phyloP scores from a whole-genome alignment of 768 basidiomycete species.

The Cystobasidium tubakii region DNA sequence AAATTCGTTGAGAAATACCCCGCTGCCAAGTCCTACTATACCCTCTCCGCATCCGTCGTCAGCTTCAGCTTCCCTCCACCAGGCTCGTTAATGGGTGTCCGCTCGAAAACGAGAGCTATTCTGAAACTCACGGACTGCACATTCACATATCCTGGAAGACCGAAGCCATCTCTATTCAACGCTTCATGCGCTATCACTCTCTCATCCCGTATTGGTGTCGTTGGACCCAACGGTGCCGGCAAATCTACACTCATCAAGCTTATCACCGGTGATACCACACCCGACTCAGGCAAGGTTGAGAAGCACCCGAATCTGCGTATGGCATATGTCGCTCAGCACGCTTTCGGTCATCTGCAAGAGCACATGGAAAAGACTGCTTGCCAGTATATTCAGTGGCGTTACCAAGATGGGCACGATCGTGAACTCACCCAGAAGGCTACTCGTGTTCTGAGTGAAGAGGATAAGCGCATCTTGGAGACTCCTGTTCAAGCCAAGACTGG shows the following conservation, averaged over 20 bases:
- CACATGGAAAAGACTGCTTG: constrained; percentile 95
- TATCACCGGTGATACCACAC: constrained; percentile 82
- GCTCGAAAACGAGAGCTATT: constrained; percentile 91
- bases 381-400: constrained; percentile 97
- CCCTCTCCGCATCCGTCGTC: constrained; percentile 82
- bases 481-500: constrained; percentile 90
- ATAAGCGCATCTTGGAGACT: constrained; percentile 67
- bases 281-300: constrained; percentile 84
- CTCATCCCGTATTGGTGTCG: constrained; percentile 94
- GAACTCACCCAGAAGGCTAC: constrained; percentile 87
- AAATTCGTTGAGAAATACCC: constrained; percentile 82
- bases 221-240: constrained; percentile 79
- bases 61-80: constrained; percentile 94
- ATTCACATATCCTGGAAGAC: constrained; percentile 83
- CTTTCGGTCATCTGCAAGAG: constrained; percentile 87
- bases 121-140: constrained; percentile 86
- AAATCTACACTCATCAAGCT: constrained; percentile 95
- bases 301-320: constrained; percentile 91
- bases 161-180: constrained; percentile 71
- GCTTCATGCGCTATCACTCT: constrained; percentile 90
- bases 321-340: constrained; percentile 95
- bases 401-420: constrained; percentile 96
- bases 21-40: constrained; percentile 93
- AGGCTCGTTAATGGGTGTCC: constrained; percentile 92
- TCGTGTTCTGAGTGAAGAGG: constrained; percentile 81